phyloP scores from a whole-genome alignment of 1,284 basidiomycete species.

The Cerioporus squamosus region DNA sequence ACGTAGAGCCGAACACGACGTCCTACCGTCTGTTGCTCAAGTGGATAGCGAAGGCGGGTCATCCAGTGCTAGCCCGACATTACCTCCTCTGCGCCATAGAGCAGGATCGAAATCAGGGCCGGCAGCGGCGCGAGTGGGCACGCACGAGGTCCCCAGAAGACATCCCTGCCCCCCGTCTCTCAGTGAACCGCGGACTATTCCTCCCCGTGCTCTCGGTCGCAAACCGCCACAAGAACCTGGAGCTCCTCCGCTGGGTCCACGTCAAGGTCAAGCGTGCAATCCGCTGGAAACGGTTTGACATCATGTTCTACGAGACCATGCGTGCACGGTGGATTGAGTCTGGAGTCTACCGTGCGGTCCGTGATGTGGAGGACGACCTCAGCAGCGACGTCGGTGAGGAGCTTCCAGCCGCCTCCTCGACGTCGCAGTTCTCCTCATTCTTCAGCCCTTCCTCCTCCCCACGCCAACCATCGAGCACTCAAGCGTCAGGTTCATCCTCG shows the following conservation, averaged over 20 bases:
- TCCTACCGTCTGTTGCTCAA: constrained; percentile 67
- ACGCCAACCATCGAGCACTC: not conserved
- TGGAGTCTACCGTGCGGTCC: constrained; percentile 7
- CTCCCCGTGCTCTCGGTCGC: constrained; percentile 58
- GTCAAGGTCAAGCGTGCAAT: constrained; percentile 47
- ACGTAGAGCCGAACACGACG: constrained; percentile 68
- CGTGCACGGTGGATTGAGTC: constrained; percentile 26
- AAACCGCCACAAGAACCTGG: constrained; percentile 58
- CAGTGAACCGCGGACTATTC: constrained; percentile 57
- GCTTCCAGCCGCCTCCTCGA: constrained; percentile 7
- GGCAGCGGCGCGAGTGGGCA: constrained; percentile 25
- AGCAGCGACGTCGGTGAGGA: constrained; percentile 5
- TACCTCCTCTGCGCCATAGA: constrained; percentile 65
- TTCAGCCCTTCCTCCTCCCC: constrained; percentile 26
- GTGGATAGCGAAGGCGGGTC: constrained; percentile 50
- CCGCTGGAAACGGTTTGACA: constrained; percentile 48
- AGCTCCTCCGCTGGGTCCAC: constrained; percentile 60
- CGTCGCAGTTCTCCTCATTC: constrained; percentile 24
- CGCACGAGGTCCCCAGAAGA: constrained; percentile 26
- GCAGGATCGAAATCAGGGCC: constrained; percentile 46
- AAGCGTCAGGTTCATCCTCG: not conserved
- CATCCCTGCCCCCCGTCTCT: constrained; percentile 53
- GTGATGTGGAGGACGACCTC: not conserved
- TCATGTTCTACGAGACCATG: constrained; percentile 46
- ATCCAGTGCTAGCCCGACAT: constrained; percentile 64